A percentile compares a stretch with the other conserved stretches of the same genome.
phyloP scores from a whole-genome alignment of 1,284 basidiomycete species.

The Caloboletus inedulis region DNA sequence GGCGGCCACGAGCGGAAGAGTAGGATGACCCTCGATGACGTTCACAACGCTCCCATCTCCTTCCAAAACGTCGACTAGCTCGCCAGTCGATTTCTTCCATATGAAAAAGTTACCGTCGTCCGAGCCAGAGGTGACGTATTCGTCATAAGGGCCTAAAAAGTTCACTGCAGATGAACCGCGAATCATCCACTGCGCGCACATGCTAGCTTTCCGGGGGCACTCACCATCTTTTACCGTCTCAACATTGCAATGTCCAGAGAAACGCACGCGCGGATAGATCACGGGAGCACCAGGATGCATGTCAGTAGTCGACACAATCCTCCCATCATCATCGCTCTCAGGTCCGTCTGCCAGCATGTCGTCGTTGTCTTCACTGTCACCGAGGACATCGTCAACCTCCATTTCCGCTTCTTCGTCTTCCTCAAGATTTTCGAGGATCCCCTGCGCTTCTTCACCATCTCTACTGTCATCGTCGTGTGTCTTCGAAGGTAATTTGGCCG shows the following conservation, averaged over 20 bases:
- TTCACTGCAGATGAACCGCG: constrained; percentile 55
- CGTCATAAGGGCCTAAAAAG: constrained; percentile 75
- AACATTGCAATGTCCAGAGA: constrained; percentile 75
- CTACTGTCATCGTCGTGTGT: neutral
- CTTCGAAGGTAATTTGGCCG: neutral
- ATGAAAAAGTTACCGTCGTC: constrained; percentile 88
- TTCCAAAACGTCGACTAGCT: constrained; percentile 75
- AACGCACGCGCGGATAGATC: constrained; percentile 67
- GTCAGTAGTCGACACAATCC: constrained; percentile 27
- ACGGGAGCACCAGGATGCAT: constrained; percentile 48
- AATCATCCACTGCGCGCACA: neutral
- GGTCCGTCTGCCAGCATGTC: constrained; percentile 18
- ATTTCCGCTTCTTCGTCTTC: constrained; percentile 23
- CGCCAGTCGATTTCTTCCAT: constrained; percentile 72
- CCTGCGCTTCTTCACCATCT: constrained; percentile 5
- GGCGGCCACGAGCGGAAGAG: constrained; percentile 75
- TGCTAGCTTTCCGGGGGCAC: constrained; percentile 24
- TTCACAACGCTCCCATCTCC: constrained; percentile 85
- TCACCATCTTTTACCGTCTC: constrained; percentile 90
- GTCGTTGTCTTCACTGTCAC: constrained; percentile 23
- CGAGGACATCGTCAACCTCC: constrained; percentile 24
- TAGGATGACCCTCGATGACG: constrained; percentile 83
- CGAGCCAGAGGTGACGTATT: constrained; percentile 82
- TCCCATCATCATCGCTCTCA: constrained; percentile 36
- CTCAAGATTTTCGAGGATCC: neutral